phyloP scores from a whole-genome alignment of 176 grass and related monocot genomes.

The maize (Zea mays) region Zm-B73-REFERENCE-NAM-5.0 NC_050098.1:235791001-235791500 shows the following conservation, averaged over 20 bases:
- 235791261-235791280: conserved; percentile 67
- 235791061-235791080: neutral
- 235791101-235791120: neutral
- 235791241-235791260: conserved; percentile 2
- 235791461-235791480: conserved; percentile 85
- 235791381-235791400: neutral
- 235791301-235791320: conserved; percentile 87
- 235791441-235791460: conserved; percentile 64
- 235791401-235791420: neutral
- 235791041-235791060: neutral
- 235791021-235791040: neutral
- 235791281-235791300: conserved; percentile 68
- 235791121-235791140: too few species aligned
- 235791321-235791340: conserved; percentile 81
- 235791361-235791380: conserved; percentile 30
- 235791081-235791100: neutral
- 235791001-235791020: neutral
- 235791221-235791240: neutral
- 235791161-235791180: neutral
- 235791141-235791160: neutral
- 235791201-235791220: neutral
- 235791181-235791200: neutral
- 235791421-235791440: neutral
- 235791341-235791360: conserved; percentile 64
- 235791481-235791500: conserved; percentile 92